Percentiles rank a stretch among this genome's conserved stretches.
Conservation (phyloP, 176 grass and related monocot species). For the Urochloa ruziziensis region DNA sequence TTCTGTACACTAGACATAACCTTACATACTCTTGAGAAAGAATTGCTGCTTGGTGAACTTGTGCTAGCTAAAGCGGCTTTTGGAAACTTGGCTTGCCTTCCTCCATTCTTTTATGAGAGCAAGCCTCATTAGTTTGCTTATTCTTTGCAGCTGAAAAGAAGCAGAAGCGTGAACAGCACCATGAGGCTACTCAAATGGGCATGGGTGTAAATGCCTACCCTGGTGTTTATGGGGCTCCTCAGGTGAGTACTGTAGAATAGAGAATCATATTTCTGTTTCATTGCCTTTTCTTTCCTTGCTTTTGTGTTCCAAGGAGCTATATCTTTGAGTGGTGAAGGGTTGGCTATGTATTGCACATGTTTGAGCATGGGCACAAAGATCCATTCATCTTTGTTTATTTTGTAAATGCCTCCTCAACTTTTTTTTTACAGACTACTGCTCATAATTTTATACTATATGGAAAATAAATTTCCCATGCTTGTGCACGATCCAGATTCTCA, state of each 20-base stretch:
- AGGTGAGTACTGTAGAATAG: slow-evolving; percentile 40
- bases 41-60: neutral
- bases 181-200: slow-evolving; percentile 64
- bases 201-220: slow-evolving; percentile 71
- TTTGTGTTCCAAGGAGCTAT: neutral
- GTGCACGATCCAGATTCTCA: neutral
- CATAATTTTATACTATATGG: neutral
- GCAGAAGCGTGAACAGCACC: slow-evolving; percentile 77
- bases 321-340: neutral
- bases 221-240: slow-evolving; percentile 82
- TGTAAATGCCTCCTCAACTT: too few species aligned
- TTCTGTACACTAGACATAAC: slow-evolving; percentile 1
- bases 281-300: neutral
- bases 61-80: slow-evolving; percentile 8
- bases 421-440: neutral
- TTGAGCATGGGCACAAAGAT: neutral
- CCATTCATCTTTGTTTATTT: neutral
- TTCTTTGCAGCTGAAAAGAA: slow-evolving; percentile 81
- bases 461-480: neutral
- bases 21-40: neutral
- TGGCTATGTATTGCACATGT: neutral
- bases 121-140: slow-evolving; percentile 30
- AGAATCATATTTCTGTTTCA: slow-evolving; percentile 19
- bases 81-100: neutral
- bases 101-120: neutral